Evolutionary conservation across 768 basidiomycete genomes (phyloP).

Genomic region (Podaxis carcinomalis): DNA sequence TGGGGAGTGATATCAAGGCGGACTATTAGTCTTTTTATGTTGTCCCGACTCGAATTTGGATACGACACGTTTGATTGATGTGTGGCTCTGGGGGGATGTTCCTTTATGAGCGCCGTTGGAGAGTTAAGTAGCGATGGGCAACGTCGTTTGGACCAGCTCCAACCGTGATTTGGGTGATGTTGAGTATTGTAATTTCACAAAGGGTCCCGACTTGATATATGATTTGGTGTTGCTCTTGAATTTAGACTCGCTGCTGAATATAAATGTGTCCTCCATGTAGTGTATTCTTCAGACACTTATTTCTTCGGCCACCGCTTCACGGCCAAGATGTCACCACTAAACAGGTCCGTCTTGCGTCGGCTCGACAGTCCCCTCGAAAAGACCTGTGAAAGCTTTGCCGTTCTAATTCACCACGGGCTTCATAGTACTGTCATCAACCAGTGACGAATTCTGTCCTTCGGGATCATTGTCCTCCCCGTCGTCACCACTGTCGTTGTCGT

Average conservation of each 20-base stretch:
- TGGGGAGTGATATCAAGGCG: conserved; percentile 28
- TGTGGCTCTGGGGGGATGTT: conserved; percentile 7
- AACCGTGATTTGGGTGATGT: conserved; percentile 1
- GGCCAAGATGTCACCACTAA: neutral
- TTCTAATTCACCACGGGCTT: conserved; percentile 48
- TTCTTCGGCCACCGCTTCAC: neutral
- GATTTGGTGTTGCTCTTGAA: neutral
- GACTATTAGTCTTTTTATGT: conserved; percentile 14
- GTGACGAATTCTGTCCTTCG: conserved; percentile 35
- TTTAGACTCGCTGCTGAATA: neutral
- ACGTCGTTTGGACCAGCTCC: conserved; percentile 6
- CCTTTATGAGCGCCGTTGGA: conserved; percentile 9
- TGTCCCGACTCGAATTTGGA: conserved; percentile 28
- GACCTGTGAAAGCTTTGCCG: conserved; percentile 57
- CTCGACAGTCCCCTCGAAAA: conserved; percentile 50
- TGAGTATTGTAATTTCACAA: neutral
- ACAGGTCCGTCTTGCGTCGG: conserved; percentile 9
- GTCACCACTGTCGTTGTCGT: conserved; percentile 24
- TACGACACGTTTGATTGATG: conserved; percentile 40
- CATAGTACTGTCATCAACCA: conserved; percentile 69
- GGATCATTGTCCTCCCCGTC: conserved; percentile 32
- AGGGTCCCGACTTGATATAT: neutral
- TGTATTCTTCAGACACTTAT: neutral
- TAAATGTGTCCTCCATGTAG: neutral
- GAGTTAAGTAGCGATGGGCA: neutral